A percentile compares a stretch with the other conserved stretches of the same genome.
These are phyloP conservation scores for Knoxia roxburghii DNA, from an alignment of 257 asterid species.

Conservation along the genomic window DNA sequence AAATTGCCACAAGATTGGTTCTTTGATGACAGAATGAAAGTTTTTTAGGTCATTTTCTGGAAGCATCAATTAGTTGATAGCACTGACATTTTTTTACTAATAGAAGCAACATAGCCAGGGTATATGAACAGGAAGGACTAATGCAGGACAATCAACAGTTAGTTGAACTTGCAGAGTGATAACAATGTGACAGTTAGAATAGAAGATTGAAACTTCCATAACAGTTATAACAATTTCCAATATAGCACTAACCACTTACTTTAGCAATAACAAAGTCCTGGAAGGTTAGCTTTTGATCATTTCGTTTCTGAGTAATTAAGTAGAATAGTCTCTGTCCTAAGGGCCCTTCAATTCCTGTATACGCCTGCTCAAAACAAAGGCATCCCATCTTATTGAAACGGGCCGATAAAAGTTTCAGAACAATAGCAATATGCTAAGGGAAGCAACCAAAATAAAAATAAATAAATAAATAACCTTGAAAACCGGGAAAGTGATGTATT, in stretches of 20 bases:
- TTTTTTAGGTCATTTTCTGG: background rate
- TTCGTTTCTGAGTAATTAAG: slow-evolving; percentile 67
- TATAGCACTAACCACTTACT: slow-evolving; percentile 30
- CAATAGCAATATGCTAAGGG: background rate
- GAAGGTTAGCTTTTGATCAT: slow-evolving; percentile 64
- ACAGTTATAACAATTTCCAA: too few relatives aligned
- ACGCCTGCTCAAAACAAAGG: slow-evolving; percentile 30
- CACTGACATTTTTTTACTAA: background rate
- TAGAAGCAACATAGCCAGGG: background rate
- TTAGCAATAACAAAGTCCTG: slow-evolving; percentile 90
- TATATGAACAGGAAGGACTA: background rate
- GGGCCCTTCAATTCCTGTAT: slow-evolving; percentile 68
- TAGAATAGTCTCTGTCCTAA: slow-evolving; percentile 73
- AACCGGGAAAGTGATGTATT: slow-evolving; percentile 47
- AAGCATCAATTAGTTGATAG: background rate
- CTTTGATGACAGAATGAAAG: background rate
- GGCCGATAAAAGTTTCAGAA: background rate
- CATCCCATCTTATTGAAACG: background rate
- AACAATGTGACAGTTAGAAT: slow-evolving; percentile 11
- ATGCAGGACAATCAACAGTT: background rate
- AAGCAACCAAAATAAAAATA: background rate
- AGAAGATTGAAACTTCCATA: background rate
- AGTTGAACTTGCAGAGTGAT: background rate
- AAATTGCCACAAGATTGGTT: background rate
- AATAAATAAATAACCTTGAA: slow-evolving; percentile 51